Evolutionary conservation across 257 asterid genomes (phyloP).

Genomic region (Verbascum thapsus): DNA sequence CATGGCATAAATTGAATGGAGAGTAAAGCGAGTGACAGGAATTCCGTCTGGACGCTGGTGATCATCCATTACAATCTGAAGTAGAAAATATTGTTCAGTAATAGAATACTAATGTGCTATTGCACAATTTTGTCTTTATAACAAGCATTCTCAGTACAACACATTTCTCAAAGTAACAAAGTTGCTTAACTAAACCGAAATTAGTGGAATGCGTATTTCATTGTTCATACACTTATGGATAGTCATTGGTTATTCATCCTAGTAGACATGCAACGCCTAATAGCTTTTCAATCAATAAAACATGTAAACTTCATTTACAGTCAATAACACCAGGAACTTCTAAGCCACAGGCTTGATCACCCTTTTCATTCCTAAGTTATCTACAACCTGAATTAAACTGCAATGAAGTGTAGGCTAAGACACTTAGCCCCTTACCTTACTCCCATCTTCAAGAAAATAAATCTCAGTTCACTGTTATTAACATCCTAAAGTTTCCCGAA

Average conservation of each 20-base stretch:
- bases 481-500: neutral
- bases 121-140: slow-evolving; percentile 11
- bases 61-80: slow-evolving; percentile 98
- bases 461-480: neutral
- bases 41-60: slow-evolving; percentile 96
- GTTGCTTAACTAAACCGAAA: neutral
- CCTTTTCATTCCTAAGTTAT: neutral
- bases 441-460: neutral
- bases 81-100: slow-evolving; percentile 23
- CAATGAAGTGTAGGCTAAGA: neutral
- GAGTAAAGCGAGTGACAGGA: slow-evolving; percentile 87
- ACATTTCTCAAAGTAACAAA: slow-evolving; percentile 6
- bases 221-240: neutral
- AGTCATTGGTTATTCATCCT: neutral
- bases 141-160: slow-evolving; percentile 11
- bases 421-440: neutral
- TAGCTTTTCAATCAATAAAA: neutral
- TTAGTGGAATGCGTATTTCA: neutral
- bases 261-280: neutral
- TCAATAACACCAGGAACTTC: neutral
- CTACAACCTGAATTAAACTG: neutral
- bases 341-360: neutral
- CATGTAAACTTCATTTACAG: neutral
- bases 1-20: slow-evolving; percentile 80
- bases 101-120: slow-evolving; percentile 10